Evolutionary conservation across 768 basidiomycete species (phyloP).

Genomic region (Vishniacozyma victoriae): DNA sequence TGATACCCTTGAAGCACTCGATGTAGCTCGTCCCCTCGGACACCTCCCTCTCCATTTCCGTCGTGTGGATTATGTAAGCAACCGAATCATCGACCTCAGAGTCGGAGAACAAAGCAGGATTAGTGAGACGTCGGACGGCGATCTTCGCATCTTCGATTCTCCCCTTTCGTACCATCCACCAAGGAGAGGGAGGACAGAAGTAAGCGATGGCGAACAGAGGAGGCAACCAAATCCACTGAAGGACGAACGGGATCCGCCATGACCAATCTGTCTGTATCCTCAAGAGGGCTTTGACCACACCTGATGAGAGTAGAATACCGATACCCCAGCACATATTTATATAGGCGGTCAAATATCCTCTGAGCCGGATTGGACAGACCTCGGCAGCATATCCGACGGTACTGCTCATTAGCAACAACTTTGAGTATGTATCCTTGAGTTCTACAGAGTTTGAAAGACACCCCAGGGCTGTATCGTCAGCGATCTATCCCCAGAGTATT

Average conservation of each 20-base stretch:
- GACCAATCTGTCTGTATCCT: slow-evolving; percentile 11
- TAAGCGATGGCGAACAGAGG: slow-evolving; percentile 13
- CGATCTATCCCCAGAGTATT: no score
- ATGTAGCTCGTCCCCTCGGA: slow-evolving; percentile 42
- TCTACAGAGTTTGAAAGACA: slow-evolving; percentile 3
- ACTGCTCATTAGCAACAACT: slow-evolving; percentile 4
- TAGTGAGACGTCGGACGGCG: slow-evolving; percentile 1
- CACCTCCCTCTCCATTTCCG: slow-evolving; percentile 41
- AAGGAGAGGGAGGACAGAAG: slow-evolving; percentile 22
- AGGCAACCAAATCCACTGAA: slow-evolving; percentile 12
- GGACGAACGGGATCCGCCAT: slow-evolving; percentile 21
- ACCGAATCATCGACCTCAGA: slow-evolving; percentile 22
- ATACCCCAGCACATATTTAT: slow-evolving; percentile 38
- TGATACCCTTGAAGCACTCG: slow-evolving; percentile 47
- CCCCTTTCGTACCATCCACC: slow-evolving; percentile 29
- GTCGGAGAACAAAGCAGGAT: not conserved
- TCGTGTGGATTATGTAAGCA: slow-evolving; percentile 42
- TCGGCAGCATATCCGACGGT: slow-evolving; percentile 22
- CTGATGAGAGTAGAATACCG: slow-evolving; percentile 25
- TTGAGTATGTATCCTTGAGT: slow-evolving; percentile 3
- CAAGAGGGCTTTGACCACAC: slow-evolving; percentile 19
- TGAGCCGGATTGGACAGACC: slow-evolving; percentile 19
- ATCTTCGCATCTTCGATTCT: slow-evolving; percentile 11
- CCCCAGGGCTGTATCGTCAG: no score
- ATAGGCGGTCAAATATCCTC: slow-evolving; percentile 21